Percentiles rank a stretch among this genome's conserved stretches.
phyloP scores from a whole-genome alignment of 2,329 filamentous ascomycete species.

The Cercospora beticola region DNA sequence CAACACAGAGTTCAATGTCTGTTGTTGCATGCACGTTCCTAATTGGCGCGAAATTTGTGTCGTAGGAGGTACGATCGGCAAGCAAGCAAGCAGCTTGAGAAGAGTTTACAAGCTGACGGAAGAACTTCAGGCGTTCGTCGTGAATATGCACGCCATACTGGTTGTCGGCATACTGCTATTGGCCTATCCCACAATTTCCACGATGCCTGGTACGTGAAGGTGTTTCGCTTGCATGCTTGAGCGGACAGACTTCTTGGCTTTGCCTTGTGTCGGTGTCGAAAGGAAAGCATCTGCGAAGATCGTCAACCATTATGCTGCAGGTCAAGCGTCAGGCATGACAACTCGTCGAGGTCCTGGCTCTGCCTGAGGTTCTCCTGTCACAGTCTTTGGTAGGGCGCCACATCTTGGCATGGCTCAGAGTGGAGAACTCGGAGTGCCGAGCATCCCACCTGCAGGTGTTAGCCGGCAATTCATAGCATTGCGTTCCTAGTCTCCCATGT shows the following conservation, averaged over 20 bases:
- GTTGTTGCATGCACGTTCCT: background rate
- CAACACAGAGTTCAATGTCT: background rate
- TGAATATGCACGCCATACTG: background rate
- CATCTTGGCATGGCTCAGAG: background rate
- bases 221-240: background rate
- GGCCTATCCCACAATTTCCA: background rate
- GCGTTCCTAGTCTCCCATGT: slow-evolving; percentile 3
- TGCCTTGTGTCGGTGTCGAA: background rate
- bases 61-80: background rate
- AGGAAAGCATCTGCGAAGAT: background rate
- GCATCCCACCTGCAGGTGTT: background rate
- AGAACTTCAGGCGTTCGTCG: background rate
- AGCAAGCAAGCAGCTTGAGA: background rate
- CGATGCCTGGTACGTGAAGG: background rate
- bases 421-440: slow-evolving; percentile 1
- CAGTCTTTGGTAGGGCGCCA: background rate
- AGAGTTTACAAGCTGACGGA: background rate
- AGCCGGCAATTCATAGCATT: background rate
- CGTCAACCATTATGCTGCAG: background rate
- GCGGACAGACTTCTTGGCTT: background rate
- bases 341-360: background rate
- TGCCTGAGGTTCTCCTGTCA: background rate
- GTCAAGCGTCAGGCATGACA: no score
- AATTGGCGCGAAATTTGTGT: slow-evolving; percentile 1
- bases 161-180: background rate